Conservation (phyloP, 2,329 filamentous ascomycete genomes). For the Pseudogymnoascus sp. region DNA sequence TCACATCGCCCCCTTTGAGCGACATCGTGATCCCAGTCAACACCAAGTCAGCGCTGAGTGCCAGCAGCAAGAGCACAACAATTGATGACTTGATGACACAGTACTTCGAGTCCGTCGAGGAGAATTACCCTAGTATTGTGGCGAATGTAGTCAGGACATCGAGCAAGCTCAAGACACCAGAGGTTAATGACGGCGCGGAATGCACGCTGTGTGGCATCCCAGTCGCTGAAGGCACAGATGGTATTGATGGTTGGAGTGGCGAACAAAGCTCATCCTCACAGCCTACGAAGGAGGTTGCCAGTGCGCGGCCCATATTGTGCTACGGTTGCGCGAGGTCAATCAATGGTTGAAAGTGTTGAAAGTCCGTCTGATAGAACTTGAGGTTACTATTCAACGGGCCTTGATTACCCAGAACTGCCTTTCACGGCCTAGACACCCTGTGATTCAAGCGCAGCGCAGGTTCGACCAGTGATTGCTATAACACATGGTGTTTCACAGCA, state of each 20-base stretch:
- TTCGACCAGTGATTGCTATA: neutral
- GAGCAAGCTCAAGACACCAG: constrained; percentile 62
- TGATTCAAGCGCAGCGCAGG: neutral
- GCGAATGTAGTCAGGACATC: constrained; percentile 91
- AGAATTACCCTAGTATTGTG: constrained; percentile 82
- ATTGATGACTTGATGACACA: constrained; percentile 87
- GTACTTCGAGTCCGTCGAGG: constrained; percentile 82
- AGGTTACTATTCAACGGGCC: neutral
- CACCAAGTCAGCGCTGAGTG: constrained; percentile 27
- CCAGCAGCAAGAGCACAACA: constrained; percentile 59
- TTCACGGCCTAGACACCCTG: neutral
- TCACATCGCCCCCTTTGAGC: constrained; percentile 46
- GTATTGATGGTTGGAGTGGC: constrained; percentile 54
- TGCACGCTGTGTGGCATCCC: constrained; percentile 68
- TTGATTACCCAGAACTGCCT: neutral
- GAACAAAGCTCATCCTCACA: constrained; percentile 39
- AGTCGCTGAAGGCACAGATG: constrained; percentile 56
- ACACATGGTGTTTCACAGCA: neutral
- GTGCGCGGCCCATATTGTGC: constrained; percentile 44
- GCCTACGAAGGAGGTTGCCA: constrained; percentile 23
- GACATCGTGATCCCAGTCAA: constrained; percentile 40
- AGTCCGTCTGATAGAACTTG: neutral
- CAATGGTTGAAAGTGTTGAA: constrained; percentile 43
- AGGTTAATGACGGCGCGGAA: constrained; percentile 27
- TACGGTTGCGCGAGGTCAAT: constrained; percentile 69